Conservation (phyloP, 805 yeast genomes). For the Ascoidea rubescens region DNA sequence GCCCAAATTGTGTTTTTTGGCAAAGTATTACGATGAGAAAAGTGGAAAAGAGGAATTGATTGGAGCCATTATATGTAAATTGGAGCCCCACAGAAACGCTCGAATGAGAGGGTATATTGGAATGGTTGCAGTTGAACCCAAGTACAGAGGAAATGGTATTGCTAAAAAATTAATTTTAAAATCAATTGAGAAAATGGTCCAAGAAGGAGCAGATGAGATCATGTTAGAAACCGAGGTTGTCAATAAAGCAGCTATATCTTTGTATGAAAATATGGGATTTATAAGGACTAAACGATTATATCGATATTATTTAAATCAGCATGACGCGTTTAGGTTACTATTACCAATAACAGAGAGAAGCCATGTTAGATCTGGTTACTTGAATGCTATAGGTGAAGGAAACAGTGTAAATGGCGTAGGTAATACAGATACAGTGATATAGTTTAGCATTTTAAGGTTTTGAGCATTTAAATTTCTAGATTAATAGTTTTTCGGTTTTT, state of each 20-base stretch:
- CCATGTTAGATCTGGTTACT: constrained; percentile 39
- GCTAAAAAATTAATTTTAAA: constrained; percentile 58
- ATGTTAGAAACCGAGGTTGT: constrained; percentile 85
- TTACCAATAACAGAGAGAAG: constrained; percentile 62
- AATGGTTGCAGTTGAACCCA: constrained; percentile 76
- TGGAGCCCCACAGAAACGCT: constrained; percentile 60
- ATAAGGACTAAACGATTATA: constrained; percentile 61
- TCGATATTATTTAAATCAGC: constrained; percentile 81
- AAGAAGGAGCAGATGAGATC: constrained; percentile 71
- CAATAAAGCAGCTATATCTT: constrained; percentile 51
- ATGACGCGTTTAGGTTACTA: constrained; percentile 82
- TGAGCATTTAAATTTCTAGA: no score
- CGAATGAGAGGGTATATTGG: constrained; percentile 87
- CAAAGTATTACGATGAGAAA: constrained; percentile 23
- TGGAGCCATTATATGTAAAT: constrained; percentile 81
- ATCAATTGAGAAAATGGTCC: constrained; percentile 51
- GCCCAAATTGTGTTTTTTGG: constrained; percentile 74
- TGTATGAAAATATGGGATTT: constrained; percentile 71
- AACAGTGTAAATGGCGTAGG: background rate
- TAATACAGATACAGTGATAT: no score
- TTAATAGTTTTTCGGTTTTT: no score
- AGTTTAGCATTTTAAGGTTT: no score
- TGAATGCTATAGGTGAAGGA: constrained; percentile 15
- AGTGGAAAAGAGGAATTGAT: constrained; percentile 26
- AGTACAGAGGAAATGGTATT: constrained; percentile 64